Base-by-base conservation (phyloP, 1,284 basidiomycete species). In the Cutaneotrichosporon dermatis region DNA sequence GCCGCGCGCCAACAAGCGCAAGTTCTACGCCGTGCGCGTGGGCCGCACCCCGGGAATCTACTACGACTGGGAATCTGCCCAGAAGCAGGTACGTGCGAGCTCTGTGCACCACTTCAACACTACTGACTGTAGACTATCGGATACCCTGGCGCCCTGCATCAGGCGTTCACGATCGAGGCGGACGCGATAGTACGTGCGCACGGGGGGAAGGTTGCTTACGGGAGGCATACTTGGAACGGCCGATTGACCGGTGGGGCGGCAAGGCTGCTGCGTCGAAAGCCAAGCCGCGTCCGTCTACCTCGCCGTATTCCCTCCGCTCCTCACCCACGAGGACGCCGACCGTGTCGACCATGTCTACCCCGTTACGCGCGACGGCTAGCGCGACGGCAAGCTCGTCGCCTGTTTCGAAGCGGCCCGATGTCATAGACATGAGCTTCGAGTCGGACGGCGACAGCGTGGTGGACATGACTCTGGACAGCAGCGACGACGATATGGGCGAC, bases 11-110 rank as follows among this genome's bases (percentile, higher is more conserved):
- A 25, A 51, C 25, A 9, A 12, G 15, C 41, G 41, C 52, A 50
- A 51, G 40, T 50, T 50, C 34, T 56, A 51, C 37, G 55, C 55
- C 0, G 55, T 56, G 11, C 46, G 48, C 11, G 13, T 42, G 45
- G 55, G 55, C 9, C 55, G 55, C n/a, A 5, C 7, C 10, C 55
- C 55, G 16, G 55, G 55, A 33, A 13, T 56, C 4, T 56, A 56
- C 48, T 13, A 43, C 9, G 39, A 55, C 25, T 55, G 54, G 54
- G 45, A 50, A 3, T 41, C 41, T 9, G 55, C 48, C 2, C 46
- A 40, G 12, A 16, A 41, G 39, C 55, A 56, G 55, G 55, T 51
- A 44, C n/a, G 40, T 2, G 6, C 13, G 4, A 1, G 4, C 5
- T 2, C 9, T 40, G 13, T 25, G 34, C 25, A 49, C 25, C 12